A percentile compares a stretch with the other conserved stretches of the same genome.
Evolutionary conservation across 2,329 filamentous ascomycete genomes (phyloP).

Genomic region (Herpotrichia juniperi): DNA sequence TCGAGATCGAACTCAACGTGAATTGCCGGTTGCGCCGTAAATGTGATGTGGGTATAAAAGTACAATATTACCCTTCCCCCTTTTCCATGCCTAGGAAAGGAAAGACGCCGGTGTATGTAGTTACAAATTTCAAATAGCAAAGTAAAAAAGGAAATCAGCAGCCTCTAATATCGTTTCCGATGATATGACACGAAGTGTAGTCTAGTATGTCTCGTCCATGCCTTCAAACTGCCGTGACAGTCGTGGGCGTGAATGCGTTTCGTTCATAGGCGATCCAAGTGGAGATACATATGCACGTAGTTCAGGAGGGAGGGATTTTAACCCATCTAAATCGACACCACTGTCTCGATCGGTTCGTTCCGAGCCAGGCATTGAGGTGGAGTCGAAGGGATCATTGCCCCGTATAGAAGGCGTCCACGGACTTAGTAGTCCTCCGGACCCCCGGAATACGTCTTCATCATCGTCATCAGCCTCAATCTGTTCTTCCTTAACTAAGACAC

Average conservation of each 20-base stretch:
- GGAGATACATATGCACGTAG: conserved; percentile 23
- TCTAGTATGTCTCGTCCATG: conserved; percentile 10
- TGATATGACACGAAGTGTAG: conserved; percentile 16
- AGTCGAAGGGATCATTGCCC: conserved; percentile 21
- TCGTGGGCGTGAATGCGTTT: conserved; percentile 29
- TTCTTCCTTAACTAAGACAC: conserved; percentile 76
- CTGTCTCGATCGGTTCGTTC: conserved; percentile 44
- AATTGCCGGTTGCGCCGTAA: conserved; percentile 32
- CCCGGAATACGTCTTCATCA: too few relatives aligned
- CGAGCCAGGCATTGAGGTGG: conserved; percentile 11
- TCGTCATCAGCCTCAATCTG: conserved; percentile 42
- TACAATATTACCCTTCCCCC: background rate
- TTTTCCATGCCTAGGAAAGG: background rate
- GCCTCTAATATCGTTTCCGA: background rate
- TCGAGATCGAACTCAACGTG: conserved; percentile 42
- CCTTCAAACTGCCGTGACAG: conserved; percentile 21
- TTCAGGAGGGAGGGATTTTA: conserved; percentile 23
- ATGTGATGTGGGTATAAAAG: conserved; percentile 8
- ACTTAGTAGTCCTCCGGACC: conserved; percentile 40
- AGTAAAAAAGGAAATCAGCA: conserved; percentile 8
- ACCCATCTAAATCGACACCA: conserved; percentile 41
- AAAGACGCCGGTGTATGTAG: conserved; percentile 5
- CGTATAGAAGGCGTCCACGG: conserved; percentile 43
- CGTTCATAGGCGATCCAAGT: conserved; percentile 36
- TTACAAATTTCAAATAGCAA: conserved; percentile 5